These are phyloP conservation scores for Tilletia caries DNA, from an alignment of 1,284 basidiomycete species.

Conservation along the genomic window DNA sequence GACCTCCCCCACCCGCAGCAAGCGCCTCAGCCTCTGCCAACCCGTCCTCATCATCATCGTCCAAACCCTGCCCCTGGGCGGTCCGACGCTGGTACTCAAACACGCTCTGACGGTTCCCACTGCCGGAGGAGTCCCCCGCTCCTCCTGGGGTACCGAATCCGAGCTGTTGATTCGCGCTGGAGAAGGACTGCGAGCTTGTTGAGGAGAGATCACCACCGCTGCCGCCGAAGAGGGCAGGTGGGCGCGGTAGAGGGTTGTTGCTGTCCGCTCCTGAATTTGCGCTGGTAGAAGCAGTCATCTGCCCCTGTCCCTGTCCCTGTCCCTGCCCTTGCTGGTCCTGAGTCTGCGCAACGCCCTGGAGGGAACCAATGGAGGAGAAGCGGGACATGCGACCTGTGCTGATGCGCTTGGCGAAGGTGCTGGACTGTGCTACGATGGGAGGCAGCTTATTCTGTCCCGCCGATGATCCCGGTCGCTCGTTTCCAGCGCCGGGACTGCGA, in stretches of 20 bases:
- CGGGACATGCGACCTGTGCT: not conserved
- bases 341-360: not conserved
- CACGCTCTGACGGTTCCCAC: not conserved
- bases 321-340: too few species aligned
- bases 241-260: not conserved
- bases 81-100: not conserved
- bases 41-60: not conserved
- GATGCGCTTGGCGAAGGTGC: not conserved
- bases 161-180: too few species aligned
- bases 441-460: not conserved
- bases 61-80: not conserved
- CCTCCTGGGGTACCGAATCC: too few species aligned
- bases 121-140: too few species aligned
- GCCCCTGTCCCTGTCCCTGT: too few species aligned
- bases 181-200: too few species aligned
- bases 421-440: not conserved
- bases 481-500: not conserved
- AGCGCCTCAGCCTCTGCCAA: not conserved
- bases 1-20: not conserved
- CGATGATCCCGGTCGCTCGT: not conserved
- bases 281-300: not conserved
- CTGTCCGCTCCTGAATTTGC: not conserved
- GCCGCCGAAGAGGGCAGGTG: not conserved
- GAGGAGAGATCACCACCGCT: too few species aligned
- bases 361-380: slow-evolving; percentile 2